Conservation (phyloP, 1,284 basidiomycete species). For the Phylloporus sp. region DNA sequence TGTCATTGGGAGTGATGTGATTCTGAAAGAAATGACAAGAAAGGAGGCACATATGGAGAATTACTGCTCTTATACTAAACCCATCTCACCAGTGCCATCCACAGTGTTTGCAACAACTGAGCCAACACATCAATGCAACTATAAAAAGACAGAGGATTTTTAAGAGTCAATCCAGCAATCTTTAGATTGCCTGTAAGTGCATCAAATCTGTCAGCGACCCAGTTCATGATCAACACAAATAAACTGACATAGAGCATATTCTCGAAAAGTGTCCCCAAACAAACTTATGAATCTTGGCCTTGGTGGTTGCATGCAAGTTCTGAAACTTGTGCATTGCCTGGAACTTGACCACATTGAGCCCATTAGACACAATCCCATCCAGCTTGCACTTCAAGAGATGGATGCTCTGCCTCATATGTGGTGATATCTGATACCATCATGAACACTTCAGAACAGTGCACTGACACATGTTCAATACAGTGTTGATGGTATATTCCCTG, state of each 20-base stretch:
- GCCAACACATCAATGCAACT: no score
- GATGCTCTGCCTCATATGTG: no score
- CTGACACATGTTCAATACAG: conserved; percentile 94
- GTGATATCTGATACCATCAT: conserved; percentile 99
- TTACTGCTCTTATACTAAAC: conserved; percentile 18
- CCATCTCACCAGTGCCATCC: conserved; percentile 25
- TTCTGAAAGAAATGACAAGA: no score
- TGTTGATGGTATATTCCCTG: conserved; percentile 93
- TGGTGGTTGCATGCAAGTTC: conserved; percentile 90
- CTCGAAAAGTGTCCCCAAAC: conserved; percentile 98
- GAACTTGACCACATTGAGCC: conserved; percentile 97
- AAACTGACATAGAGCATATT: conserved; percentile 87
- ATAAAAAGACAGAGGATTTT: no score
- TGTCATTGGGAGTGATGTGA: conserved; percentile 4
- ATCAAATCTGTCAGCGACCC: no score
- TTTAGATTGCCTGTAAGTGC: no score
- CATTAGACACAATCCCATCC: no score
- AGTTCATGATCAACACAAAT: conserved; percentile 2
- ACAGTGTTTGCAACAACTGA: no score
- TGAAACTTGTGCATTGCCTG: conserved; percentile 95
- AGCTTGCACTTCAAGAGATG: no score
- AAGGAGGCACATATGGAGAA: conserved; percentile 24
- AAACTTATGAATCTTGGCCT: conserved; percentile 98
- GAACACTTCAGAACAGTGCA: conserved; percentile 97
- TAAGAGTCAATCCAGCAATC: no score